Evolutionary conservation across 2,329 filamentous ascomycete species (phyloP).

Genomic region (Neurospora sp.): DNA sequence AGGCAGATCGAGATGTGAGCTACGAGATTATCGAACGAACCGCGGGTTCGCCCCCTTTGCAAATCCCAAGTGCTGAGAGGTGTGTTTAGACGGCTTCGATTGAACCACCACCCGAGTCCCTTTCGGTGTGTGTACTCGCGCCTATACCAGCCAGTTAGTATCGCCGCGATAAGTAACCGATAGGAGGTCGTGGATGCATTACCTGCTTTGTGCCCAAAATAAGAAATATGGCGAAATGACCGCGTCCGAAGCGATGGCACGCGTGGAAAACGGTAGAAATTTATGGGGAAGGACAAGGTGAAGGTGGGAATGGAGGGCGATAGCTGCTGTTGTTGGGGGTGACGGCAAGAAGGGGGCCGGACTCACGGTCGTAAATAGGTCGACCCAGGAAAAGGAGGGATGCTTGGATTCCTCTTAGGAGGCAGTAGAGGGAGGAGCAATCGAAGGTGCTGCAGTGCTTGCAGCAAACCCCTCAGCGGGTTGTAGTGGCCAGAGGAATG

Average conservation of each 20-base stretch:
- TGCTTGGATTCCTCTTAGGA: neutral
- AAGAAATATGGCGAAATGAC: constrained; percentile 12
- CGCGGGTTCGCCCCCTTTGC: constrained; percentile 13
- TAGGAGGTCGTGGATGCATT: constrained; percentile 3
- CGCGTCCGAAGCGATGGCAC: constrained; percentile 18
- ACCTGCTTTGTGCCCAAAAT: constrained; percentile 14
- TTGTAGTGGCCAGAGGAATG: neutral
- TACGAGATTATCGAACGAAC: neutral
- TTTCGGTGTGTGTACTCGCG: constrained; percentile 11
- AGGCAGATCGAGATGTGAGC: constrained; percentile 6
- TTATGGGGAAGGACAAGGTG: constrained; percentile 11
- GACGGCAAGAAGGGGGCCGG: neutral
- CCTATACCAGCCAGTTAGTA: constrained; percentile 18
- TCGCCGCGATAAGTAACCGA: constrained; percentile 6
- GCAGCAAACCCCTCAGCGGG: neutral
- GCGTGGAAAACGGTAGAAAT: constrained; percentile 16
- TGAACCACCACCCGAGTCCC: constrained; percentile 7
- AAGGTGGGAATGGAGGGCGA: constrained; percentile 8
- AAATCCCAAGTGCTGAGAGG: neutral
- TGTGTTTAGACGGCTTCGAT: constrained; percentile 8
- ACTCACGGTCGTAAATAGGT: neutral
- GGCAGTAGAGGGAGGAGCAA: neutral
- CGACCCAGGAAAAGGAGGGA: neutral
- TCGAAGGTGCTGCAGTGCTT: neutral
- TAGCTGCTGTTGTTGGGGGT: neutral